Evolutionary conservation across 2,329 filamentous ascomycete genomes (phyloP), one percentile per base, ranked within the genome.

Genomic region (Zymoseptoria pseudotritici): DNA sequence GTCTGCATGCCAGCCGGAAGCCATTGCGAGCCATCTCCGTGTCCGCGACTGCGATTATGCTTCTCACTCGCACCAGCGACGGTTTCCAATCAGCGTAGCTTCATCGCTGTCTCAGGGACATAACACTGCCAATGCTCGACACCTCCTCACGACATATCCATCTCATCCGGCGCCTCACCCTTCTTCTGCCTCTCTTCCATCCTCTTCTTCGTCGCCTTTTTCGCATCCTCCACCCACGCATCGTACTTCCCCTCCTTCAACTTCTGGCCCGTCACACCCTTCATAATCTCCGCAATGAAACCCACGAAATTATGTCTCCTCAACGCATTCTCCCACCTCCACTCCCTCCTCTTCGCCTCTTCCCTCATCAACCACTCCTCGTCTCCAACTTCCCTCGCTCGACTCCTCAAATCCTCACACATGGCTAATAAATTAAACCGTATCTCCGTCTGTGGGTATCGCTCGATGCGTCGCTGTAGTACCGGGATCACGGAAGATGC

Each of bases 381-480:
- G 76, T 99, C 94, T 53, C 92, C 92, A 65, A 94, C 84, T 74
- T 95, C 90, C 59, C 82, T 80, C 31, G 93, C 93, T 54, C 85
- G 81, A 53, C 89, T 79, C 51, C 94, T 82, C 72, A 92, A 79
- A 77, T 99, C 94, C 65, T 87, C 82, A 67, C 93, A 90, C 83
- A 96, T 92, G 52, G 93, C 94, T 73, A 99, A 84, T 57, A 99
- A 81, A 75, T 99, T 99, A 80, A 99, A 99, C 52, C 91, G 83
- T 63, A 97, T 97, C 80, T 99, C 94, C 0, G 86, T 83, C 19
- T 85, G 79, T 17, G 91, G 91, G 75, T 99, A 97, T 59, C 93
- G 83, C 61, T 83, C 87, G 67, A 99, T 89, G 57, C 94, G 85
- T 59, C 88, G 82, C 76, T 90, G 89, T 60, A 99, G 79, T 46